Conservation (phyloP, 202 grass and related monocot genomes). For the Setaria italica region DNA sequence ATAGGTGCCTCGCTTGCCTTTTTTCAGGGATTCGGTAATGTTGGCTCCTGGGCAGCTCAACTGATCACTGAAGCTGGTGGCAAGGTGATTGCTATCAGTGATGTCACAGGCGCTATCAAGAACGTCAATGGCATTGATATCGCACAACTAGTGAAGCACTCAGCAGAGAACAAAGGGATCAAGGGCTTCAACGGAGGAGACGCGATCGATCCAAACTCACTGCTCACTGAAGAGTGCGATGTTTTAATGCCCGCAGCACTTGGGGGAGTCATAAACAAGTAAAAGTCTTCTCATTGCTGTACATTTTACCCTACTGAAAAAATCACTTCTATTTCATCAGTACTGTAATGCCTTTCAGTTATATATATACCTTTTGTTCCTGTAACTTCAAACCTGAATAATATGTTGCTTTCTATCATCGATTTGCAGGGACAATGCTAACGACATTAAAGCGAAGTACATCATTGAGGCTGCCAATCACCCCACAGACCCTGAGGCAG, state of each 20-base stretch:
- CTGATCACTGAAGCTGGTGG: conserved; percentile 87
- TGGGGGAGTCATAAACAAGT: conserved; percentile 97
- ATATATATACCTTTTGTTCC: background rate
- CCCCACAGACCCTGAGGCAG: conserved; percentile 92
- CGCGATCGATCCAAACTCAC: conserved; percentile 56
- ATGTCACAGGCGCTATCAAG: conserved; percentile 87
- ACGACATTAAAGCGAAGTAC: conserved; percentile 92
- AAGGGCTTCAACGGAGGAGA: conserved; percentile 86
- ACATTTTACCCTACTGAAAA: conserved; percentile 9
- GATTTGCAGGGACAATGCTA: conserved; percentile 78
- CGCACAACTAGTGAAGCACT: conserved; percentile 64
- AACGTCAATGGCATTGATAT: conserved; percentile 85
- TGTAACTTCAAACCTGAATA: background rate
- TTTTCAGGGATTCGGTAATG: conserved; percentile 95
- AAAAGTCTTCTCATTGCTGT: background rate
- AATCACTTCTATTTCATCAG: background rate
- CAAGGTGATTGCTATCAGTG: conserved; percentile 87
- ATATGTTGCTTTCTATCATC: background rate
- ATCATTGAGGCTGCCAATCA: conserved; percentile 99
- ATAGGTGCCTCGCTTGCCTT: conserved; percentile 12
- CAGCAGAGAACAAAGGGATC: conserved; percentile 65
- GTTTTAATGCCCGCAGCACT: conserved; percentile 90
- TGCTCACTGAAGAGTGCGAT: conserved; percentile 91
- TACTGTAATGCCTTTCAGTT: background rate
- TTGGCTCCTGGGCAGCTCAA: conserved; percentile 92